Percentiles rank a stretch among this genome's conserved stretches.
These are phyloP conservation scores for Erythrophleum fordii DNA, from an alignment of 306 rosid genomes.

Conservation along the genomic window DNA sequence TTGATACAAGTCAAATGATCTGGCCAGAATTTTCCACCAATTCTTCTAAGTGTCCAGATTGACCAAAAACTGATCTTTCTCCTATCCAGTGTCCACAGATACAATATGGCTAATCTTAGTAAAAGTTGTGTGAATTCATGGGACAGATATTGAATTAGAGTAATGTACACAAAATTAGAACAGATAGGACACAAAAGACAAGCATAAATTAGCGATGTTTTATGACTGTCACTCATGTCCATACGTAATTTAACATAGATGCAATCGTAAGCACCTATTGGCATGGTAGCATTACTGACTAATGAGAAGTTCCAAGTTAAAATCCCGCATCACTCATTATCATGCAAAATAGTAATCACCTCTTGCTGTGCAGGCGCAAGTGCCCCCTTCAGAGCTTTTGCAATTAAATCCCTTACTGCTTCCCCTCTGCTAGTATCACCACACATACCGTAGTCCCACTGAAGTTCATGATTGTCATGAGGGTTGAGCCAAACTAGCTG, in stretches of 20 bases:
- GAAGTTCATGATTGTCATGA: conserved; percentile 81
- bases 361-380: conserved; percentile 90
- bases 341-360: conserved; percentile 50
- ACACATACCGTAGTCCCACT: conserved; percentile 97
- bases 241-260: not conserved
- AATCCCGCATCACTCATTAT: not conserved
- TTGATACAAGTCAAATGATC: not conserved
- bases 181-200: not conserved
- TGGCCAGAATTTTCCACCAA: not conserved
- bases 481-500: conserved; percentile 99
- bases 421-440: conserved; percentile 96
- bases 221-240: not conserved
- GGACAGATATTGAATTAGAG: not conserved
- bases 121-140: not conserved
- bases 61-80: not conserved
- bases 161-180: not conserved
- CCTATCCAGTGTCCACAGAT: not conserved
- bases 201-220: not conserved
- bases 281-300: not conserved
- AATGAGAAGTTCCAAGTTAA: not conserved
- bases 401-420: conserved; percentile 87
- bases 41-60: not conserved
- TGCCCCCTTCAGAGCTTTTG: conserved; percentile 94
- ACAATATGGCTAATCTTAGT: not conserved
- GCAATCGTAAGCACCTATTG: conserved; percentile 44